Evolutionary conservation across 1,284 basidiomycete genomes (phyloP), one percentile per base, ranked within the genome.

Genomic region (Lentinula novae-zelandiae): DNA sequence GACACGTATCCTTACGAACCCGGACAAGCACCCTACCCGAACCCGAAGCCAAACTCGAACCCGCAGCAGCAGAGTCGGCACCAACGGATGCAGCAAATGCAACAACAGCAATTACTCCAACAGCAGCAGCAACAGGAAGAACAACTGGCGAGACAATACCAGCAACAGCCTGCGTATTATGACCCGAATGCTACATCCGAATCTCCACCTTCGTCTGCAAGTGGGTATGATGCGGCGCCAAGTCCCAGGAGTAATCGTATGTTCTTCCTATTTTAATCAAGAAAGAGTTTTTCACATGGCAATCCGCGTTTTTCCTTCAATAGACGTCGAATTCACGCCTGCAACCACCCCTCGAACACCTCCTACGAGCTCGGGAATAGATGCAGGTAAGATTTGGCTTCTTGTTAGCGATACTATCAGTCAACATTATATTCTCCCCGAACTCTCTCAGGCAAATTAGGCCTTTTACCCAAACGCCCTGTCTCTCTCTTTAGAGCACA

Each of bases 381-480:
- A 75, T 61, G 66, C 69, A 57, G 71, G 73, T 74, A 36, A 56
- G 63, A 58, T 53, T 49, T 51, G 8, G 22, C 6, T 39, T 39
- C 15, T 7, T 20, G n/a, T 27, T n/a, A 33, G 8, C 20, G 10
- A 22, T 57, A 5, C 33, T 6, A 13, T 22, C 20, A 15, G 20
- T n/a, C 12, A 17, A 55, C 27, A 54, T 42, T 5, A 9, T 33
- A 27, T 36, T 52, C n/a, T 13, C 27, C 27, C 27, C 27, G 27
- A 27, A 12, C 12, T 12, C 27, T 34, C 31, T 17, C 61, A 80
- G 79, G 74, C 53, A 90, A 89, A 72, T 75, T 90, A 2, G 89
- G 89, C n/a, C 70, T 91, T 40, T 75, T 91, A 20, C 89, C 89
- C 4, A 90, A 89, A 72, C 82, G 85, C 0, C 86, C 89, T 2